Evolutionary conservation across 2,329 filamentous ascomycete genomes (phyloP).

Genomic region (Penicillium capsulatum): DNA sequence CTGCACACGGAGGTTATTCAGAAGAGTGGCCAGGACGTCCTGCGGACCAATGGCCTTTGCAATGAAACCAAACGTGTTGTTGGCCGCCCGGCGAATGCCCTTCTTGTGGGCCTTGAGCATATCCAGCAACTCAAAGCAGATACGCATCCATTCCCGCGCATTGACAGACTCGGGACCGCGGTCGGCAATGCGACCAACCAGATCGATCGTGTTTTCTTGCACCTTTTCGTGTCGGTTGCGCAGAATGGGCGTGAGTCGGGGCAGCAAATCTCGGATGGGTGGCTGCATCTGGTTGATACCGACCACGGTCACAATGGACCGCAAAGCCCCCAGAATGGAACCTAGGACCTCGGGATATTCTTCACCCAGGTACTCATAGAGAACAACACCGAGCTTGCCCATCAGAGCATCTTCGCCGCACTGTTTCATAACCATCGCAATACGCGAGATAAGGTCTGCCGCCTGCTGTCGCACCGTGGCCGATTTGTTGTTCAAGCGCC

Average conservation of each 20-base stretch:
- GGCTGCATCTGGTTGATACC: constrained; percentile 98
- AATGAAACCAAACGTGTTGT: constrained; percentile 99
- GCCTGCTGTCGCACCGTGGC: constrained; percentile 95
- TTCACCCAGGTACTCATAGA: constrained; percentile 97
- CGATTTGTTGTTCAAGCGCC: constrained; percentile 96
- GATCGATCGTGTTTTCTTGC: constrained; percentile 97
- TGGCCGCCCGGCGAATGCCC: constrained; percentile 93
- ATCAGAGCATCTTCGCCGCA: constrained; percentile 94
- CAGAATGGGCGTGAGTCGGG: constrained; percentile 92
- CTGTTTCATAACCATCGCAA: constrained; percentile 98
- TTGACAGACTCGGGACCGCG: constrained; percentile 95
- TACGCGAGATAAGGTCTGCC: constrained; percentile 91
- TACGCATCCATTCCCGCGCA: constrained; percentile 98
- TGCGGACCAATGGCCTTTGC: constrained; percentile 98
- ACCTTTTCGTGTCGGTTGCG: constrained; percentile 99
- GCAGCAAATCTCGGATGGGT: constrained; percentile 91
- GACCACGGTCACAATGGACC: constrained; percentile 95
- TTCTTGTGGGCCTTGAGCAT: constrained; percentile 99
- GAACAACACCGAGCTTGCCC: constrained; percentile 87
- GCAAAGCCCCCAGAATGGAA: constrained; percentile 89
- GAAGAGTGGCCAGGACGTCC: constrained; percentile 88
- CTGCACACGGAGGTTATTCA: constrained; percentile 95
- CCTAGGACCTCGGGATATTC: constrained; percentile 97
- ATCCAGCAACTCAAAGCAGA: constrained; percentile 96
- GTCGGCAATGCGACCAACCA: constrained; percentile 96